Evolutionary conservation across 2,329 filamentous ascomycete species (phyloP), one percentile per base, ranked within the genome.

Genomic region (Rutstroemia sydowiana): DNA sequence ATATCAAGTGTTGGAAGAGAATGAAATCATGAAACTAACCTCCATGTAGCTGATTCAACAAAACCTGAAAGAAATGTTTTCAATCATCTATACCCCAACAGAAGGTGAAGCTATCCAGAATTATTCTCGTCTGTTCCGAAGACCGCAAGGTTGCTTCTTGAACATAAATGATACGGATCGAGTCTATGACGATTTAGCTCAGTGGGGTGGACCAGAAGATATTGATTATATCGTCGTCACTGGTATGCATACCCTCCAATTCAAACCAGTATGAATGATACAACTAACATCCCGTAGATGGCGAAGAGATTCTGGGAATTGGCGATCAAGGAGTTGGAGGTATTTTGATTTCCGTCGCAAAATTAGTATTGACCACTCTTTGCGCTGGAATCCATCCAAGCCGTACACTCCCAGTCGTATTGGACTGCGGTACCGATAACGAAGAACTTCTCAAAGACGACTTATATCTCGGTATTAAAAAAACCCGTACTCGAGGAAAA

Each of bases 161-260:
- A 88, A 86, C 60, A 85, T 95, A 44, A 73, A 81, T 16, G 80
- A 90, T 50, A 69, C 77, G 5, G 81, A 85, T 34, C 72, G 78
- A 5, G 78, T 95, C 2, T 76, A 85, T 31, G 73, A 82, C 42
- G 77, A 84, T 53, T 70, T 95, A 1, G 74, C 77, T 0, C 80
- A 85, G 55, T 91, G 84, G 76, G 86, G 84, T 0, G 71, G 71
- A 0, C 70, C 78, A 0, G 85, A 90, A 3, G 87, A 93, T 52
- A 82, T 95, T 31, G 90, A 95, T 68, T 84, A 95, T 61, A 93
- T 95, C 56, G 89, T 93, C 5, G 88, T 93, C 6, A 89, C 85
- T 40, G 88, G 91, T 74, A 72, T 72, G 56, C 39, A 72, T 79
- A 71, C 71, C 52, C 73, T 79, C 3, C n/a, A 10, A 14, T 16